Evolutionary conservation across 495 filamentous ascomycete species (phyloP), one percentile per base, ranked within the genome.

Genomic region (Opeltia flavorubescens): DNA sequence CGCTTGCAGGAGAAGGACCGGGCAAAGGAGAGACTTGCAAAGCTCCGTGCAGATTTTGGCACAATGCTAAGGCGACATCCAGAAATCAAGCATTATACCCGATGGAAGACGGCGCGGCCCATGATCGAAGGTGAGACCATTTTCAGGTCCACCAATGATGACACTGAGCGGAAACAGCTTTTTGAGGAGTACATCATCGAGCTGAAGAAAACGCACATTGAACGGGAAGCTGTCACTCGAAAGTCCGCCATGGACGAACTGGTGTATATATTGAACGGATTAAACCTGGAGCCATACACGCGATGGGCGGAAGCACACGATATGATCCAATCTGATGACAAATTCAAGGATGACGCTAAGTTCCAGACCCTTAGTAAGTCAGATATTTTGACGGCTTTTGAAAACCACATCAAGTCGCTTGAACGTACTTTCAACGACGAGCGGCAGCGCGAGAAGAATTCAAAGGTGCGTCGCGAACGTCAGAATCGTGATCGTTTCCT

Each of bases 31-130:
- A 82, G 91, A 67, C 77, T 93, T 59, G 77, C 86, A 55, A 96
- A 95, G 66, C 74, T 96, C 54, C 85, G 87, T 51, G 72, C 84
- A 62, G 89, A 96, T 68, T 99, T 96, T 67, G 81, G 78, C 55
- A 89, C 80, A 45, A 99, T 99, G 91, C 71, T 96, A 54, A 86
- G 81, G 62, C 89, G 87, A 50, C 93, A 96, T 63, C 86, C 89
- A 56, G 91, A 96, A 67, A 96, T 99, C 61, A 93, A 89, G 65
- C 80, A 94, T 55, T 96, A 94, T 65, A 95, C 89, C 49, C 83
- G 89, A 46, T 98, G 93, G 93, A 95, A 86, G 72, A 95, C 84
- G 26, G 89, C 89, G 47, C 81, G 85, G 34, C 88, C 87, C 15
- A 94, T 94, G 43, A 91, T 98, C 57, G 85, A 95, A 63, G 84